phyloP scores from a whole-genome alignment of 371 early-diverging fungal genomes.

The Syncephalis fuscata region DNA sequence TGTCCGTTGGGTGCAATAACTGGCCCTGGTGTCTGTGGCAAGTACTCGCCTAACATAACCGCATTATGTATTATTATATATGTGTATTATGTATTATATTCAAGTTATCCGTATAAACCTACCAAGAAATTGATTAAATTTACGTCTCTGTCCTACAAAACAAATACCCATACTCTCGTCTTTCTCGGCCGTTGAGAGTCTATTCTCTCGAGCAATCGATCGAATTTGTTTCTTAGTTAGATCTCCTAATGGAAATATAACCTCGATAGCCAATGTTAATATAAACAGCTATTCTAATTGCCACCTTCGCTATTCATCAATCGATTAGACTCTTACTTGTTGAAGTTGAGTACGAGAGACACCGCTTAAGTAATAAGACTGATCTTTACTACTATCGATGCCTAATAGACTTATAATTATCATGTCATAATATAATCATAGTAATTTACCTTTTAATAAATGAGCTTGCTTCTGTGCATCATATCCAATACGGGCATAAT shows the following conservation, averaged over 20 bases:
- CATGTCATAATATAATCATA: too few relatives aligned
- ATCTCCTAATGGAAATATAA: slow-evolving; percentile 78
- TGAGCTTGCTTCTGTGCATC: slow-evolving; percentile 5
- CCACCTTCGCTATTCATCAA: neutral
- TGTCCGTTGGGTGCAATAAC: slow-evolving; percentile 37
- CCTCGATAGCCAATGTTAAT: slow-evolving; percentile 8
- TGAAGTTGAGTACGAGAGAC: slow-evolving; percentile 27
- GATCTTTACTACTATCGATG: slow-evolving; percentile 67
- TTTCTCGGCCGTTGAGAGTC: slow-evolving; percentile 41
- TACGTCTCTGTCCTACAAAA: slow-evolving; percentile 71
- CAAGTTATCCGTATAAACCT: too few relatives aligned
- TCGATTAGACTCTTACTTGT: slow-evolving; percentile 7
- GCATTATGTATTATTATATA: too few relatives aligned
- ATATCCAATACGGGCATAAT: slow-evolving; percentile 48
- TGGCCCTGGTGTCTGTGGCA: slow-evolving; percentile 38
- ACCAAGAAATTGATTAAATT: slow-evolving; percentile 63
- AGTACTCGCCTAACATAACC: slow-evolving; percentile 11
- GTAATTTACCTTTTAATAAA: slow-evolving; percentile 4
- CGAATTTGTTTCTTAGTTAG: slow-evolving; percentile 57
- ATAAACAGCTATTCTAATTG: too few relatives aligned
- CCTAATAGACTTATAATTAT: too few relatives aligned
- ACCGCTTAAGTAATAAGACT: slow-evolving; percentile 79
- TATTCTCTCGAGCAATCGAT: slow-evolving; percentile 33
- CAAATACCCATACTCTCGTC: slow-evolving; percentile 94
- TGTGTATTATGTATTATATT: too few relatives aligned